Conservation (phyloP, 257 asterid genomes). For the Eustoma russellianum region DNA sequence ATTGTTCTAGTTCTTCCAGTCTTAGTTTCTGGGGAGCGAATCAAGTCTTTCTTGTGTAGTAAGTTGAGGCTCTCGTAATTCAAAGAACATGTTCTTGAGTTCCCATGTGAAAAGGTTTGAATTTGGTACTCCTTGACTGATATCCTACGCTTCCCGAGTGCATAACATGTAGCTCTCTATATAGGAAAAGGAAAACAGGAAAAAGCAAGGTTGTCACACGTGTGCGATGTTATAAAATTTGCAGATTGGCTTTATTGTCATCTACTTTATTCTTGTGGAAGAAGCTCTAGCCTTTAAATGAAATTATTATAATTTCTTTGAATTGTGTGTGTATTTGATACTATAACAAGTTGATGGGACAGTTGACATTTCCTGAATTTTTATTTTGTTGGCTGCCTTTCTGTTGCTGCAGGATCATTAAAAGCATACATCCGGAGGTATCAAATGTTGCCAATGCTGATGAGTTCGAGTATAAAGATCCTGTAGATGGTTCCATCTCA, state of each 20-base stretch:
- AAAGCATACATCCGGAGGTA: conserved; percentile 58
- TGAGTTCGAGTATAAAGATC: conserved; percentile 95
- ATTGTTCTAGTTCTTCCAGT: no score
- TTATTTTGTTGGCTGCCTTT: neutral
- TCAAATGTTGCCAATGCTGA: conserved; percentile 67
- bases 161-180: no score
- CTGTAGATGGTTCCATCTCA: conserved; percentile 93
- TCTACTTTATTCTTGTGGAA: no score
- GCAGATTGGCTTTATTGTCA: no score
- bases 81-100: no score
- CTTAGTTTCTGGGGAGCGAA: no score
- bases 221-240: no score
- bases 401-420: conserved; percentile 44
- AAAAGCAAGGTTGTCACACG: no score
- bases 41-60: neutral
- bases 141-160: no score
- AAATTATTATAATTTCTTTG: neutral
- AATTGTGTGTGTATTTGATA: neutral
- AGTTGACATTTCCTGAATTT: neutral
- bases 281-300: no score
- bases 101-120: neutral
- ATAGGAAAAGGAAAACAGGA: no score
- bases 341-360: neutral
- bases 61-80: no score
- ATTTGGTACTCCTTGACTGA: neutral